These are phyloP conservation scores for Wallemia mellicola DNA, from an alignment of 1,284 basidiomycete species.

Conservation along the genomic window DNA sequence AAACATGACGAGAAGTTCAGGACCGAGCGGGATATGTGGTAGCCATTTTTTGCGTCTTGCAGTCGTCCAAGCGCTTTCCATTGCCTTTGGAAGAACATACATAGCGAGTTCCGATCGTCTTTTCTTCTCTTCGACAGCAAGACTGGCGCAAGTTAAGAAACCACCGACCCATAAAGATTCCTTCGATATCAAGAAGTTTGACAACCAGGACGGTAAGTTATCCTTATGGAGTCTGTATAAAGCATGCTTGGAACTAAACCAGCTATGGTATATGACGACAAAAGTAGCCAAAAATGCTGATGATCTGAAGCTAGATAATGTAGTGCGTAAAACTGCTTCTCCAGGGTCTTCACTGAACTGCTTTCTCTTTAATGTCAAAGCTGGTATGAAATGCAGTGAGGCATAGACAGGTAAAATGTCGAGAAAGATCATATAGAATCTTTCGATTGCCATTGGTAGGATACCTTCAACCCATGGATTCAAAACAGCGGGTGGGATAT, in stretches of 20 bases:
- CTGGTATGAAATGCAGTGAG: constrained; percentile 66
- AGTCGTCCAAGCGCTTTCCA: constrained; percentile 63
- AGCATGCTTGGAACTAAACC: constrained; percentile 40
- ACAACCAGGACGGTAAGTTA: constrained; percentile 19
- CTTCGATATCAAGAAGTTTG: constrained; percentile 31
- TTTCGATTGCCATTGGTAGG: constrained; percentile 27
- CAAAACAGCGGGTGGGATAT: neutral
- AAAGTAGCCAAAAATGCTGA: constrained; percentile 68
- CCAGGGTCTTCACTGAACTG: constrained; percentile 30
- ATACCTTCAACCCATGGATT: neutral
- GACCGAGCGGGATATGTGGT: constrained; percentile 29
- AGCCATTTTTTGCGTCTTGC: constrained; percentile 45
- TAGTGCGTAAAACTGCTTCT: constrained; percentile 30
- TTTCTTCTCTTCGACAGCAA: constrained; percentile 62
- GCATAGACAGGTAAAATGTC: constrained; percentile 59
- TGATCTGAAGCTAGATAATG: constrained; percentile 46
- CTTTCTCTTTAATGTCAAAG: constrained; percentile 38
- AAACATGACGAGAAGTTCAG: neutral
- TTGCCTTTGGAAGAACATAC: constrained; percentile 74
- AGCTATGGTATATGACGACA: constrained; percentile 56
- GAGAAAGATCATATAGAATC: constrained; percentile 49
- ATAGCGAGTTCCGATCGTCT: constrained; percentile 62
- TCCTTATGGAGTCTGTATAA: constrained; percentile 17
- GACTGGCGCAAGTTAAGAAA: constrained; percentile 38
- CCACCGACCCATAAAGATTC: constrained; percentile 47